Percentiles rank a stretch among this genome's conserved stretches.
Conservation (phyloP, 1,284 basidiomycete species). For the Rhodotorula sp. region DNA sequence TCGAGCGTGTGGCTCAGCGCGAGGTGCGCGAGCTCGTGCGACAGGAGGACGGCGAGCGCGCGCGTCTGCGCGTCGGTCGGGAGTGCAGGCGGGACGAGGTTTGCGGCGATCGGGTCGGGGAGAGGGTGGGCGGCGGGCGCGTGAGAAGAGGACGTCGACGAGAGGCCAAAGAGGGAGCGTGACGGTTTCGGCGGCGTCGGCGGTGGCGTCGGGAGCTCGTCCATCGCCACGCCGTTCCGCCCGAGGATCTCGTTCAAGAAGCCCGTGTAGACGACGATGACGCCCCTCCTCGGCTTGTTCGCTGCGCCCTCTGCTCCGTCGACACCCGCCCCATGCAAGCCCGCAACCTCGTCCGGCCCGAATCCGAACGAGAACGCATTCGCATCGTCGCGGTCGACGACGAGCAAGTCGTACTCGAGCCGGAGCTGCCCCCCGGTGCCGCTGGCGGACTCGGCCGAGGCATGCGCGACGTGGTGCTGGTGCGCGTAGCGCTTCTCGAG, state of each 20-base stretch:
- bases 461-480: background rate
- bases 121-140: background rate
- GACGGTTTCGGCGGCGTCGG: background rate
- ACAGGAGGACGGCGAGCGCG: conserved; percentile 43
- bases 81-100: conserved; percentile 22
- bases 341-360: conserved; percentile 16
- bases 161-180: background rate
- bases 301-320: no score
- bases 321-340: background rate
- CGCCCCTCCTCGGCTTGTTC: conserved; percentile 21
- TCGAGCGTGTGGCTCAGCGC: conserved; percentile 46
- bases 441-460: background rate
- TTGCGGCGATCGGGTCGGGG: conserved; percentile 15
- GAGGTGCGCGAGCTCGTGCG: conserved; percentile 46
- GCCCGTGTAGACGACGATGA: conserved; percentile 46
- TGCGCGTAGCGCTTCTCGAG: background rate
- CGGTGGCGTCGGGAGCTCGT: background rate
- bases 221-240: background rate
- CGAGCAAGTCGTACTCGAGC: conserved; percentile 43
- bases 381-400: conserved; percentile 42
- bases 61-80: conserved; percentile 39
- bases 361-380: conserved; percentile 47
- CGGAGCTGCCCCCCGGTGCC: background rate
- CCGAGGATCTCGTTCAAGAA: conserved; percentile 45
- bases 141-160: background rate